A percentile compares a stretch with the other conserved stretches of the same genome.
Evolutionary conservation across 1,139 yeast species (phyloP).

Genomic region (Taphrina communis): DNA sequence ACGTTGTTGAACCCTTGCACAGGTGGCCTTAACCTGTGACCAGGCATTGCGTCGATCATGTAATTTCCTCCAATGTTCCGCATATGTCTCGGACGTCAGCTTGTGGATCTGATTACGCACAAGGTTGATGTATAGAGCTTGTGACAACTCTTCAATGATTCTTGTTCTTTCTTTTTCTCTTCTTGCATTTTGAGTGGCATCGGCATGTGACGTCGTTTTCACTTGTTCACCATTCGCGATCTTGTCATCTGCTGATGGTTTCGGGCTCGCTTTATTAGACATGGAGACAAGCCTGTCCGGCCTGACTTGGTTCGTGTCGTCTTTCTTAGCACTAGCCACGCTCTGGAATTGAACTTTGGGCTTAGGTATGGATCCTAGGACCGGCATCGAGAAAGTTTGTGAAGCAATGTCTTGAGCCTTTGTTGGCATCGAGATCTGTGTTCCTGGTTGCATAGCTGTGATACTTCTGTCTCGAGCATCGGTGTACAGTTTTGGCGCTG

Average conservation of each 20-base stretch:
- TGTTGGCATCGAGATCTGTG: not conserved
- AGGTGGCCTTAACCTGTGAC: not conserved
- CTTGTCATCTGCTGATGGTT: not conserved
- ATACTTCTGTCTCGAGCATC: not conserved
- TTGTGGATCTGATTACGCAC: slow-evolving; percentile 14
- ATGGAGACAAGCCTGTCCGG: not conserved
- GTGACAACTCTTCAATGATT: slow-evolving; percentile 1
- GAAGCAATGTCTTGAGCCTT: not conserved
- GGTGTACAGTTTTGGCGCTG: not conserved
- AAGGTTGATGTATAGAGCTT: slow-evolving; percentile 16
- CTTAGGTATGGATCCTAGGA: not conserved
- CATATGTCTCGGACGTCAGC: slow-evolving; percentile 3
- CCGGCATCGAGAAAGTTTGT: not conserved
- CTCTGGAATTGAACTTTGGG: not conserved
- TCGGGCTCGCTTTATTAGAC: not conserved
- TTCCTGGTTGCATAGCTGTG: not conserved
- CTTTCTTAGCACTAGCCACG: not conserved
- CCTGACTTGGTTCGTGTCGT: not conserved
- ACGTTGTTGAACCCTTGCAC: not conserved
- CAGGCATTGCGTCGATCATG: slow-evolving; percentile 4
- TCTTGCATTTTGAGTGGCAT: not conserved
- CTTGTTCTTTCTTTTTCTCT: not conserved
- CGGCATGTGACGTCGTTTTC: not conserved
- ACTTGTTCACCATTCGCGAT: not conserved
- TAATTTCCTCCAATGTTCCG: slow-evolving; percentile 2